phyloP scores from a whole-genome alignment of 495 filamentous ascomycete species.

The Penicillium turbatum region DNA sequence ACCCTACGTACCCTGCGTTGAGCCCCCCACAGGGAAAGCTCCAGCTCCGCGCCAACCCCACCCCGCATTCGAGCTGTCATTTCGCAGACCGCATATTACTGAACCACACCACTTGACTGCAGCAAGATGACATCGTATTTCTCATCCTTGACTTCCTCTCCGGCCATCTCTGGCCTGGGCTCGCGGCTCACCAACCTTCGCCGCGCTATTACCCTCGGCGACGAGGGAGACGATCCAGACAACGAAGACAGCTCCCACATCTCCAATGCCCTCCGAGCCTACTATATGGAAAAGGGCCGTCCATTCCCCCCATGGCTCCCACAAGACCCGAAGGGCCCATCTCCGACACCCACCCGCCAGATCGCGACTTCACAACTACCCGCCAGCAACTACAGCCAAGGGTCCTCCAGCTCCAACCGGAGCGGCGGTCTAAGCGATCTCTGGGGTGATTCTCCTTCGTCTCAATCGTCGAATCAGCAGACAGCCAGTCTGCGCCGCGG shows the following conservation, averaged over 20 bases:
- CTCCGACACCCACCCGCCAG: slow-evolving; percentile 49
- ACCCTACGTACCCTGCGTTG: neutral
- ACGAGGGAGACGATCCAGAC: slow-evolving; percentile 70
- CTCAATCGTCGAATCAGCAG: slow-evolving; percentile 43
- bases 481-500: slow-evolving; percentile 53
- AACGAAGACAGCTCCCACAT: slow-evolving; percentile 94
- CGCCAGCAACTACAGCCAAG: slow-evolving; percentile 42
- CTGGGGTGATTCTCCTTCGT: slow-evolving; percentile 65
- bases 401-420: slow-evolving; percentile 30
- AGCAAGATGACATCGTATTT: slow-evolving; percentile 74
- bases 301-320: slow-evolving; percentile 86
- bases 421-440: slow-evolving; percentile 65
- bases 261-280: slow-evolving; percentile 87
- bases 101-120: neutral
- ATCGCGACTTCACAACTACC: slow-evolving; percentile 50
- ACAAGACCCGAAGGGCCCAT: slow-evolving; percentile 71
- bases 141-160: slow-evolving; percentile 56
- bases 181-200: slow-evolving; percentile 77
- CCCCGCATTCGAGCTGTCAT: slow-evolving; percentile 20
- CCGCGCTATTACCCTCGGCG: slow-evolving; percentile 72
- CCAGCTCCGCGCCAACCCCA: slow-evolving; percentile 19
- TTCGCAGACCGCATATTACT: slow-evolving; percentile 6
- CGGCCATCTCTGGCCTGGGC: slow-evolving; percentile 70
- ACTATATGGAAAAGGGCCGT: slow-evolving; percentile 85
- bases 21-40: slow-evolving; percentile 14